These are phyloP conservation scores for Aspergillus sp. DNA, from an alignment of 2,329 filamentous ascomycete species.

Conservation along the genomic window DNA sequence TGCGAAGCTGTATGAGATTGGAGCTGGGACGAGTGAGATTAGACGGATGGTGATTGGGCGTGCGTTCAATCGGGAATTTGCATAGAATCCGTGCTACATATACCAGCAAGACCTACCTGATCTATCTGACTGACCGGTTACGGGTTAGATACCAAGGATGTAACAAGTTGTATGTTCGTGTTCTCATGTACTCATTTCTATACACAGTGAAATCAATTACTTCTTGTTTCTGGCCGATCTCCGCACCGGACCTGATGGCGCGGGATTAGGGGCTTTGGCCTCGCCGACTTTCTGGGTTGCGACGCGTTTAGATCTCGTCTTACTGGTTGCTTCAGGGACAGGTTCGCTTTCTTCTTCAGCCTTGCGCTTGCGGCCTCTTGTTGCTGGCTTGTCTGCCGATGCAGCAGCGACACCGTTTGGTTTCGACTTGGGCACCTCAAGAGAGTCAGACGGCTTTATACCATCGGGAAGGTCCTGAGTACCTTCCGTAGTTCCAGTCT, in stretches of 20 bases:
- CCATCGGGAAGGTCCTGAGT: constrained; percentile 18
- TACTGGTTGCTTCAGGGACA: background rate
- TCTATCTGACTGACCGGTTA: background rate
- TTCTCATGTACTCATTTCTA: constrained; percentile 18
- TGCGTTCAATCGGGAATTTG: constrained; percentile 85
- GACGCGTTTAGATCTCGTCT: constrained; percentile 27
- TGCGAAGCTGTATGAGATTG: constrained; percentile 89
- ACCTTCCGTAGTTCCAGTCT: background rate
- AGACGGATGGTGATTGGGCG: constrained; percentile 91
- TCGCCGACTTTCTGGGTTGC: constrained; percentile 25
- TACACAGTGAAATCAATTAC: constrained; percentile 2
- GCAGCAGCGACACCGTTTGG: background rate
- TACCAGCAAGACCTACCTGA: constrained; percentile 2
- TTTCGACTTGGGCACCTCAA: background rate
- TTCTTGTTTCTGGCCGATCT: constrained; percentile 33
- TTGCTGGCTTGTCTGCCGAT: background rate
- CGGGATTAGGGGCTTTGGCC: constrained; percentile 7
- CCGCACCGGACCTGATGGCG: constrained; percentile 26
- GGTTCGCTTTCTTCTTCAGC: constrained; percentile 13
- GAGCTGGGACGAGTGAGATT: constrained; percentile 92
- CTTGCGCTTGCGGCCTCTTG: constrained; percentile 26
- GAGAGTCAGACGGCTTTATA: constrained; percentile 12
- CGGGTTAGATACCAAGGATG: background rate
- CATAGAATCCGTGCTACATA: constrained; percentile 18
- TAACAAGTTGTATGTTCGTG: constrained; percentile 10